phyloP scores from a whole-genome alignment of 1,284 basidiomycete species.

The Quambalaria eucalypti region DNA sequence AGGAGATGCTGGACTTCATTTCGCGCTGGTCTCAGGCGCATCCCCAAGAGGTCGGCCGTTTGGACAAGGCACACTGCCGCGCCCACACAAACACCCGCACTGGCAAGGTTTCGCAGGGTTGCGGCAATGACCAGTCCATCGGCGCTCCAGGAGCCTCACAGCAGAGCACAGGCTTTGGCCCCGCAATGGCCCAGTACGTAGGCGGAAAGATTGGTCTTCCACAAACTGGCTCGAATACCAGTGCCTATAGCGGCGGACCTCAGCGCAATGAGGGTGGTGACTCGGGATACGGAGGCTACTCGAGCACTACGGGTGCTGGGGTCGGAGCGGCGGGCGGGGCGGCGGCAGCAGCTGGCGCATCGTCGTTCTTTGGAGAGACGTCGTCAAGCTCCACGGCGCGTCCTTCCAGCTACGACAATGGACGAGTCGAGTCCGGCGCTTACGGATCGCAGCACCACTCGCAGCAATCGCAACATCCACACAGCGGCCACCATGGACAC shows the following conservation, averaged over 20 bases:
- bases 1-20: constrained; percentile 37
- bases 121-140: constrained; percentile 23
- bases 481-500: neutral
- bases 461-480: neutral
- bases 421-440: too few relatives aligned
- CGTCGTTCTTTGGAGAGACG: too few relatives aligned
- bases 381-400: neutral
- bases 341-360: neutral
- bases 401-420: neutral
- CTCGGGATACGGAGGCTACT: neutral
- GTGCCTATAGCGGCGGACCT: neutral
- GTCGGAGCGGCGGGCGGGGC: neutral
- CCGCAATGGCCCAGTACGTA: constrained; percentile 18
- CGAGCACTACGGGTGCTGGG: constrained; percentile 1
- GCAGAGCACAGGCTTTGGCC: constrained; percentile 12
- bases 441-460: neutral
- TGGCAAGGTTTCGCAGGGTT: constrained; percentile 30
- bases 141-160: constrained; percentile 16
- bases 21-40: constrained; percentile 30
- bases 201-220: constrained; percentile 3
- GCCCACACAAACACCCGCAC: constrained; percentile 35
- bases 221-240: neutral
- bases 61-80: constrained; percentile 25
- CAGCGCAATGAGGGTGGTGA: neutral
- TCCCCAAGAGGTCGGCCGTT: constrained; percentile 20